These are phyloP conservation scores for Syncephalis plumigaleata DNA, from an alignment of 371 early-diverging fungal species.

Conservation along the genomic window DNA sequence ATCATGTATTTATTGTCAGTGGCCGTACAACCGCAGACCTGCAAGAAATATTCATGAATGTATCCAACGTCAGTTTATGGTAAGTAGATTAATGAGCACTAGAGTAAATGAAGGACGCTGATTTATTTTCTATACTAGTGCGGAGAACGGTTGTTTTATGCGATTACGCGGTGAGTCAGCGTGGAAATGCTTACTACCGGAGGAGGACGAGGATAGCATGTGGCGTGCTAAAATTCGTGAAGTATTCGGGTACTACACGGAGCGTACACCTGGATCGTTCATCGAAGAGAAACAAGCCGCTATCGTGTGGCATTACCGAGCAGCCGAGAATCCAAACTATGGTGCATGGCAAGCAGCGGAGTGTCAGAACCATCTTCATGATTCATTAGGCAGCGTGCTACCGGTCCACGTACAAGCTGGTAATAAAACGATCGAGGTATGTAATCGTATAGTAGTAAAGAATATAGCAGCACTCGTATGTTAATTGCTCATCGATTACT, in stretches of 20 bases:
- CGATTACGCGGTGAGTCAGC: constrained; percentile 12
- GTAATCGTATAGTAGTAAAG: too few relatives aligned
- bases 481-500: too few relatives aligned
- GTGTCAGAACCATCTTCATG: constrained; percentile 77
- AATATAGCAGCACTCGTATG: too few relatives aligned
- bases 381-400: constrained; percentile 61
- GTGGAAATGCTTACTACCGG: constrained; percentile 5
- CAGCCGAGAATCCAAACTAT: constrained; percentile 22
- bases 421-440: constrained; percentile 82
- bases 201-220: neutral
- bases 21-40: constrained; percentile 60
- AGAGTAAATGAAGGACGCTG: too few relatives aligned
- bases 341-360: constrained; percentile 78
- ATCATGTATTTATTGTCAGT: constrained; percentile 65
- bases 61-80: constrained; percentile 61
- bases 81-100: constrained; percentile 15
- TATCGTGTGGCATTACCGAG: constrained; percentile 31
- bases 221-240: constrained; percentile 6
- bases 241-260: constrained; percentile 78
- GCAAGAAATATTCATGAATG: constrained; percentile 53
- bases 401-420: constrained; percentile 81
- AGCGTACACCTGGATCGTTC: constrained; percentile 71
- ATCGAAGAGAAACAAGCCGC: constrained; percentile 61
- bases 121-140: too few relatives aligned
- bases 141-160: constrained; percentile 76